Evolutionary conservation across 1,284 basidiomycete species (phyloP), one percentile per base, ranked within the genome.

Genomic region (Moniliophthora roreri): DNA sequence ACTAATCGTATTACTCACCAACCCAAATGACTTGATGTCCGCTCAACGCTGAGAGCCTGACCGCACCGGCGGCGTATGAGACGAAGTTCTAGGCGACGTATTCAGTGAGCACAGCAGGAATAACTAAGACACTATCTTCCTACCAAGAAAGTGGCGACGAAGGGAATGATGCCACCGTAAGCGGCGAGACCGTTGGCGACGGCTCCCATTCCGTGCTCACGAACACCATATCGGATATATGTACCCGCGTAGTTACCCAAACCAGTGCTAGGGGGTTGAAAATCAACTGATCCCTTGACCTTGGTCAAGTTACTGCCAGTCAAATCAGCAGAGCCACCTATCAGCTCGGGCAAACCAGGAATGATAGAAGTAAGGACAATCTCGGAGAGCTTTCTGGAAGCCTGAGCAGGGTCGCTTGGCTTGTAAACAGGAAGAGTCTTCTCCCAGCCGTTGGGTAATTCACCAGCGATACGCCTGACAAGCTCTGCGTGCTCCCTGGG

Each of bases 151-250:
- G 93, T 95, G 59, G 86, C 92, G 60, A 87, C 84, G 74, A 91
- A 93, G 47, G 91, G 92, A 60, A 93, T 81, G 63, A 93, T 85
- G 58, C 80, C 89, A 51, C 91, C 91, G 72, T 95, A 96, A 15
- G 93, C 93, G 60, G 78, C 73, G 58, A 96, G 71, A 72, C 93
- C 93, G 71, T 96, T 96, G 65, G 89, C 92, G 67, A 97, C 93
- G 58, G 95, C 95, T 66, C 89, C 92, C 95, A 98, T 98, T 64
- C 81, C 95, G 73, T 98, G 95, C 75, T 98, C 95, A 74, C 95
- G 92, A 55, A 98, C 94, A 85, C 95, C 95, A 75, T 91, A 98
- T 54, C 93, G 91, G 70, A 98, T 85, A 73, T 98, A 97, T 51
- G 88, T 91, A 56, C 95, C 95, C 56, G 84, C 75, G 73, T 94